Evolutionary conservation across 2,329 filamentous ascomycete species (phyloP).

Genomic region (Colletotrichum nymphaeae): DNA sequence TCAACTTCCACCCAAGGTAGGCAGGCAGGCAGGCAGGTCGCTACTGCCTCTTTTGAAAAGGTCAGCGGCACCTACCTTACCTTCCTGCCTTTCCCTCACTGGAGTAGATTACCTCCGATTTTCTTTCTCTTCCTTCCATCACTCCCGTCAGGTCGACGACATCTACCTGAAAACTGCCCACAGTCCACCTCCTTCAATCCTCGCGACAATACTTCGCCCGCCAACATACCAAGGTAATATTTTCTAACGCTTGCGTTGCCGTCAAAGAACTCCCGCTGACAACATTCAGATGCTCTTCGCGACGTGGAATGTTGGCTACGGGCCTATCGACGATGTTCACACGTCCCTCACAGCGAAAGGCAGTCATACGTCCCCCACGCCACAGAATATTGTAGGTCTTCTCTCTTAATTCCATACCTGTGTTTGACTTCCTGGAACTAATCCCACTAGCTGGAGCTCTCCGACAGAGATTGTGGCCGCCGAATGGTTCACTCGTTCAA

Average conservation of each 20-base stretch:
- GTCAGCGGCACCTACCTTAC: too few relatives aligned
- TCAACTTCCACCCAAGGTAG: background rate
- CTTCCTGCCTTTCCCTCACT: background rate
- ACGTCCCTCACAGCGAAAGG: background rate
- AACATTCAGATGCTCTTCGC: background rate
- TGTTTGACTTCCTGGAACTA: background rate
- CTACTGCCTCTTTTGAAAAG: too few relatives aligned
- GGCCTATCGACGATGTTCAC: background rate
- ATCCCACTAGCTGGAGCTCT: background rate
- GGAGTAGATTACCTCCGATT: background rate
- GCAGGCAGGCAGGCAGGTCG: too few relatives aligned
- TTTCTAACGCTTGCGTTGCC: background rate
- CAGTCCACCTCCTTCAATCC: background rate
- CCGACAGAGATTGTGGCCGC: conserved; percentile 2
- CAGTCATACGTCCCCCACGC: background rate
- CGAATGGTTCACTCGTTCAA: conserved; percentile 30
- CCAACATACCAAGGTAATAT: background rate
- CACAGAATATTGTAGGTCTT: background rate
- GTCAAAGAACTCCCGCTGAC: background rate
- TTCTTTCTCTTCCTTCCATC: background rate
- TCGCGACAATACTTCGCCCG: background rate
- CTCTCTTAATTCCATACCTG: background rate
- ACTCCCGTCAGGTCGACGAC: background rate
- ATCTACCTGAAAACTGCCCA: background rate
- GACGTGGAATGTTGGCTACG: background rate